Conservation (phyloP, 768 basidiomycete species). For the Gloeopeniophorella convolvens region DNA sequence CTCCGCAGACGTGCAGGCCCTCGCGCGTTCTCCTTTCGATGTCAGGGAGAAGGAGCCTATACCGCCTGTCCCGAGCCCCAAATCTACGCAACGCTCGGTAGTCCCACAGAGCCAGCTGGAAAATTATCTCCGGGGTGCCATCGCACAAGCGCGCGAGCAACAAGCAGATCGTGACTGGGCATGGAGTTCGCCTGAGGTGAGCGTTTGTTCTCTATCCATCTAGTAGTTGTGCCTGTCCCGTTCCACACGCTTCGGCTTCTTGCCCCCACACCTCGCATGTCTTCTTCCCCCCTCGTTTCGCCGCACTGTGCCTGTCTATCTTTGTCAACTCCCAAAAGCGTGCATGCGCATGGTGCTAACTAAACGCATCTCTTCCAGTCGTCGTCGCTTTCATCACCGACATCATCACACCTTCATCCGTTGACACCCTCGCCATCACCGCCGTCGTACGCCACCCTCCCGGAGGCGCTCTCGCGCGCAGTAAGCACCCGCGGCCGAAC, state of each 20-base stretch:
- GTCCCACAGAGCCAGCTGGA: slow-evolving; percentile 49
- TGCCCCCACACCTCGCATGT: background rate
- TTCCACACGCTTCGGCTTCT: background rate
- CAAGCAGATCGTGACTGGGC: slow-evolving; percentile 19
- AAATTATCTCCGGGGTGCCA: slow-evolving; percentile 37
- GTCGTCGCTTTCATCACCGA: slow-evolving; percentile 14
- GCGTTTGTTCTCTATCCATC: background rate
- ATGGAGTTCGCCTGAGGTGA: slow-evolving; percentile 18
- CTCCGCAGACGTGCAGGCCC: slow-evolving; percentile 18
- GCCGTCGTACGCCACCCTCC: slow-evolving; percentile 6
- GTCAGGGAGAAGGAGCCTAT: slow-evolving; percentile 22
- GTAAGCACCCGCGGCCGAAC: slow-evolving; percentile 12
- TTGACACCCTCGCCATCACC: slow-evolving; percentile 20
- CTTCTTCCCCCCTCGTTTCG: background rate
- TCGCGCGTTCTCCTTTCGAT: slow-evolving; percentile 15
- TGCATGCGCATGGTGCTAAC: background rate
- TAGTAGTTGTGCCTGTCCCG: background rate
- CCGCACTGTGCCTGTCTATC: background rate
- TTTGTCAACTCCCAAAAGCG: background rate
- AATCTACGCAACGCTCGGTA: slow-evolving; percentile 42
- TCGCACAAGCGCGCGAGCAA: slow-evolving; percentile 18
- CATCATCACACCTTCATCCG: slow-evolving; percentile 12
- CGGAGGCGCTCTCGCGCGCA: slow-evolving; percentile 2
- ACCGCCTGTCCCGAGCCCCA: background rate
- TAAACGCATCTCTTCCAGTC: background rate